Conservation (phyloP, 768 basidiomycete genomes). For the Mycena sanguinolenta region DNA sequence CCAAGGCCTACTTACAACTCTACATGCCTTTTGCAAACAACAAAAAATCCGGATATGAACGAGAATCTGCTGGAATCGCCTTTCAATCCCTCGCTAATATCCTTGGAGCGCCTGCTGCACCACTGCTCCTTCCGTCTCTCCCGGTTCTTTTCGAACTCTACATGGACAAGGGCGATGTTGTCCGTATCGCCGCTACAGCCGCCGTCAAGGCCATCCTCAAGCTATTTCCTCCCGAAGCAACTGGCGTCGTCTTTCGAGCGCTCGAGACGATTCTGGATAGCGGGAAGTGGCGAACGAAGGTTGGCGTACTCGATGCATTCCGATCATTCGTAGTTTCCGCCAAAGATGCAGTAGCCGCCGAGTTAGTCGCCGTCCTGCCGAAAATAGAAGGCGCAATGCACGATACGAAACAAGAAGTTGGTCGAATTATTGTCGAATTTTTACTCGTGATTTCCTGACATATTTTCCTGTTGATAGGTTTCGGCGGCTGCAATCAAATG, state of each 20-base stretch:
- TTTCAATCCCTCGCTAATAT: constrained; percentile 80
- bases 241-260: constrained; percentile 72
- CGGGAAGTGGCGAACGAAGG: constrained; percentile 95
- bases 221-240: constrained; percentile 86
- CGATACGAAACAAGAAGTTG: constrained; percentile 94
- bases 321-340: constrained; percentile 79
- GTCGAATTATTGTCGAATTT: constrained; percentile 37
- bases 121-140: constrained; percentile 83
- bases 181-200: constrained; percentile 82
- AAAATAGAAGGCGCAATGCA: constrained; percentile 93
- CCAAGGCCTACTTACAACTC: constrained; percentile 68
- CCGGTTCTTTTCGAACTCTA: constrained; percentile 85
- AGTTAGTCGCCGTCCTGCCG: constrained; percentile 86
- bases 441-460: background rate
- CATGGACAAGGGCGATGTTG: constrained; percentile 95
- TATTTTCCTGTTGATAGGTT: constrained; percentile 65
- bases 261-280: constrained; percentile 83
- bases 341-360: constrained; percentile 82
- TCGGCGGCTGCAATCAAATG: constrained; percentile 89
- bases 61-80: constrained; percentile 87
- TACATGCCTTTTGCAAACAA: constrained; percentile 81
- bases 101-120: constrained; percentile 79
- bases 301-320: constrained; percentile 92
- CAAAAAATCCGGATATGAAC: constrained; percentile 90
- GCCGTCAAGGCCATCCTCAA: constrained; percentile 90